These are phyloP conservation scores for Rhodotorula sp. DNA, from an alignment of 1,284 basidiomycete species.

Conservation along the genomic window DNA sequence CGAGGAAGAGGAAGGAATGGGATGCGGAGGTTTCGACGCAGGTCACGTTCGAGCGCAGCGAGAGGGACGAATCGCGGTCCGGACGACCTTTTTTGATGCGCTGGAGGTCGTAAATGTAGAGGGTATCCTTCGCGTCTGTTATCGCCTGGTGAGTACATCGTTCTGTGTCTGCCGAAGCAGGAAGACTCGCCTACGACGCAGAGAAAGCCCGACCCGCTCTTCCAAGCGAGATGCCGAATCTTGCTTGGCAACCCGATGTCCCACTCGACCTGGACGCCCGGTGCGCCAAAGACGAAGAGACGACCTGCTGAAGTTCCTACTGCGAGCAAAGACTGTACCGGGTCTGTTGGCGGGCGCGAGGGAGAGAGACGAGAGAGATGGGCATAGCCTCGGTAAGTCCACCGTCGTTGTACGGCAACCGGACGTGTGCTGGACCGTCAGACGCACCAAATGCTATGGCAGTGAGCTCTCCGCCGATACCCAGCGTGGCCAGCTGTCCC, in stretches of 20 bases:
- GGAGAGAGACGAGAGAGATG: not conserved
- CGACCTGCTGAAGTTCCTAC: slow-evolving; percentile 60
- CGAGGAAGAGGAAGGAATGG: slow-evolving; percentile 67
- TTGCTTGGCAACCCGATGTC: slow-evolving; percentile 56
- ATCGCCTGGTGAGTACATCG: not conserved
- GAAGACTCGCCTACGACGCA: slow-evolving; percentile 60
- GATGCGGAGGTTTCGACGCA: slow-evolving; percentile 65
- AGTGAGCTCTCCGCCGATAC: slow-evolving; percentile 47
- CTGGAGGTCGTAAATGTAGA: slow-evolving; percentile 68
- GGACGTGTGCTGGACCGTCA: not conserved
- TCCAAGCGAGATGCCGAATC: slow-evolving; percentile 65
- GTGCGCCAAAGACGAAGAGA: slow-evolving; percentile 64
- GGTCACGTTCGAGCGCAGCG: slow-evolving; percentile 56
- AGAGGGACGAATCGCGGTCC: slow-evolving; percentile 57
- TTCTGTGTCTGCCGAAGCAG: not conserved
- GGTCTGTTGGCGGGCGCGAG: slow-evolving; percentile 52
- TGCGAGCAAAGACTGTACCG: slow-evolving; percentile 69
- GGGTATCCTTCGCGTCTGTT: slow-evolving; percentile 63
- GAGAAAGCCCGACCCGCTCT: slow-evolving; percentile 59
- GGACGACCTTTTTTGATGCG: slow-evolving; percentile 53
- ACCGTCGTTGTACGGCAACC: not conserved
- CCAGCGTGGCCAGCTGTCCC: slow-evolving; percentile 45
- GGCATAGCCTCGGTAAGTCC: not conserved
- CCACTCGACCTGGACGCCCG: slow-evolving; percentile 58
- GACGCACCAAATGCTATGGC: slow-evolving; percentile 46